phyloP scores from a whole-genome alignment of 2,329 filamentous ascomycete species.

The Pyricularia sp. region DNA sequence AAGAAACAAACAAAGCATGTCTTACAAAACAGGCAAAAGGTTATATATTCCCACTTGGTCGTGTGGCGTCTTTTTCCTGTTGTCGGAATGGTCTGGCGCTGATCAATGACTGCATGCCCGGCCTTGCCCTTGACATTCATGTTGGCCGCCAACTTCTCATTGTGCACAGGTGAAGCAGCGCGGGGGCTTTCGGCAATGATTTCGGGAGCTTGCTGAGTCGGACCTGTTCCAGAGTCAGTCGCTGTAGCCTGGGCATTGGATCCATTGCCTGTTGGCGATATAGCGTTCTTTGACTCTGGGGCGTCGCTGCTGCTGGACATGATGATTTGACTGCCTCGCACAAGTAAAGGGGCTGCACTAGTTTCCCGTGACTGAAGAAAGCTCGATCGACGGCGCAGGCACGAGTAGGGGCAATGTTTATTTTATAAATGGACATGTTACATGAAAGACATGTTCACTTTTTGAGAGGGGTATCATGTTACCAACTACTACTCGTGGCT shows the following conservation, averaged over 20 bases:
- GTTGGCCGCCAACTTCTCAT: not conserved
- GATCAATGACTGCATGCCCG: slow-evolving; percentile 1
- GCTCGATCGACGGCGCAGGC: not conserved
- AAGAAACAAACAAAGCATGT: not conserved
- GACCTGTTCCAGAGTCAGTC: not conserved
- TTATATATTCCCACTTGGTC: slow-evolving; percentile 5
- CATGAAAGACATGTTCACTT: not conserved
- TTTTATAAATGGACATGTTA: not conserved
- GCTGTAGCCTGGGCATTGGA: not conserved
- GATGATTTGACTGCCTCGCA: not conserved
- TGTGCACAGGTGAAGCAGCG: not conserved
- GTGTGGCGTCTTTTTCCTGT: slow-evolving; percentile 2
- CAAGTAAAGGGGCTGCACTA: not conserved
- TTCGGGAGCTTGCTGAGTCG: not conserved
- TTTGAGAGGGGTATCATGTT: not conserved
- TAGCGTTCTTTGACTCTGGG: not conserved
- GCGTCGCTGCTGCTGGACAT: not conserved
- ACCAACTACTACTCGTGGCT: not conserved
- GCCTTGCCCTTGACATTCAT: not conserved
- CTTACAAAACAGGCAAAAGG: slow-evolving; percentile 5
- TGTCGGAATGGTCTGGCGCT: slow-evolving; percentile 2
- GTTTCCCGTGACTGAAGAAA: not conserved
- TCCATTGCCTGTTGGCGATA: not conserved
- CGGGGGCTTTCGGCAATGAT: not conserved
- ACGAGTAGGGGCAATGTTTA: not conserved